Conservation (phyloP, 768 basidiomycete genomes). For the Suillus decipiens region DNA sequence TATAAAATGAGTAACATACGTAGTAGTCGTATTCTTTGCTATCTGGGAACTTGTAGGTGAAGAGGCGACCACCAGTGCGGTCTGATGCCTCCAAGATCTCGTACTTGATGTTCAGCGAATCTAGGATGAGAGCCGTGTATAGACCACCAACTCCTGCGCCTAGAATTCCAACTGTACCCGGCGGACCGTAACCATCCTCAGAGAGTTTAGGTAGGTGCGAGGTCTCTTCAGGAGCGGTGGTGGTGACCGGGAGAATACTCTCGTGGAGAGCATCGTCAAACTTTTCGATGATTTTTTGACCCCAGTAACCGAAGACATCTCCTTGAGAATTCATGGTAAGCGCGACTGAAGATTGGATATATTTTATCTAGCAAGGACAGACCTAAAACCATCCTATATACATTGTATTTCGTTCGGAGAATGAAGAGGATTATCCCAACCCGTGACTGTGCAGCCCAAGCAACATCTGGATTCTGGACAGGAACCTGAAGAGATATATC, state of each 20-base stretch:
- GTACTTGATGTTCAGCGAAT: constrained; percentile 42
- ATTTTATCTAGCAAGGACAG: not conserved
- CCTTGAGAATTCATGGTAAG: constrained; percentile 15
- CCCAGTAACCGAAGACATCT: constrained; percentile 17
- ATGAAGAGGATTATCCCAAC: not conserved
- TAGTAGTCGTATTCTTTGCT: constrained; percentile 37
- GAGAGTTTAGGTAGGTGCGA: not conserved
- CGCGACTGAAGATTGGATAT: not conserved
- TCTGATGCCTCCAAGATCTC: constrained; percentile 46
- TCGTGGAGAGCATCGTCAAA: constrained; percentile 14
- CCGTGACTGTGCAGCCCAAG: not conserved
- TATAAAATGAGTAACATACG: constrained; percentile 20
- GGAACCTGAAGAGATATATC: not conserved
- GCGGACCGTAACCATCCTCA: constrained; percentile 3
- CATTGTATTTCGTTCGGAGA: not conserved
- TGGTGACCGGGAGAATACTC: constrained; percentile 4
- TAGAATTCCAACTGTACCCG: constrained; percentile 19
- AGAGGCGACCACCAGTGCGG: constrained; percentile 45
- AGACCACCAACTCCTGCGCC: constrained; percentile 34
- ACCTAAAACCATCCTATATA: not conserved
- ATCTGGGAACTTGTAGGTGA: constrained; percentile 41
- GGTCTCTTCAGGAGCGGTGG: not conserved
- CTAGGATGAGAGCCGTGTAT: constrained; percentile 48
- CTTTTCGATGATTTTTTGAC: constrained; percentile 9
- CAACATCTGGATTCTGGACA: not conserved